Evolutionary conservation across 164 flowering plant genomes (phyloP).

Genomic region (Vitis rotundifolia): DNA sequence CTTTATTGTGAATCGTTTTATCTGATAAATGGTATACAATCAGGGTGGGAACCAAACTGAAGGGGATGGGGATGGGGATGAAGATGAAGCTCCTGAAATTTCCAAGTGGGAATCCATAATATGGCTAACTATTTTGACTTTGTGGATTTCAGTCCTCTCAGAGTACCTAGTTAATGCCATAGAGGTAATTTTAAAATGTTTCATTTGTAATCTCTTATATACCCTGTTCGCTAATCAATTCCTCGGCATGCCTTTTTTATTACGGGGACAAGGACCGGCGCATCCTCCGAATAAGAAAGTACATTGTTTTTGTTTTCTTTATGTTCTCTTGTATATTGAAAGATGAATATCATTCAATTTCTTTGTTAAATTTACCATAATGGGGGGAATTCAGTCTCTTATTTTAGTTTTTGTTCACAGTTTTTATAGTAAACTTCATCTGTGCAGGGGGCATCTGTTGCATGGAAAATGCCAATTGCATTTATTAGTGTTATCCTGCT

Average conservation of each 20-base stretch:
- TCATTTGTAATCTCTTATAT: too few species aligned
- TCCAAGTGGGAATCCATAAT: constrained; percentile 48
- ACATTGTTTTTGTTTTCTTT: too few species aligned
- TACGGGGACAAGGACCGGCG: too few species aligned
- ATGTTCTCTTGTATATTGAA: too few species aligned
- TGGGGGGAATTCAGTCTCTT: too few species aligned
- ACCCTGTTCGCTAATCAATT: too few species aligned
- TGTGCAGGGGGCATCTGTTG: constrained; percentile 53
- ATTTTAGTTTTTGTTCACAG: background rate
- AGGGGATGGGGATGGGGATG: constrained; percentile 38
- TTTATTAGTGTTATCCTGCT: constrained; percentile 64
- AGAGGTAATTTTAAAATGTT: constrained; percentile 27
- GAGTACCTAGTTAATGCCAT: constrained; percentile 57
- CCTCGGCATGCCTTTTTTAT: too few species aligned
- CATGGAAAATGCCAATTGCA: constrained; percentile 49
- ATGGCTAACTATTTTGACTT: constrained; percentile 51
- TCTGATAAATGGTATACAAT: constrained; percentile 1
- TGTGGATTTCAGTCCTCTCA: constrained; percentile 53
- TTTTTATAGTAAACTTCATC: background rate
- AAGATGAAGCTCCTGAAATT: constrained; percentile 51
- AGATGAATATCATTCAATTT: background rate
- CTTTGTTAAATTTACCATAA: background rate
- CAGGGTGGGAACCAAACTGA: constrained; percentile 29
- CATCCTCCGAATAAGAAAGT: too few species aligned
- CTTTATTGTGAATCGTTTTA: background rate